Base-by-base conservation (phyloP, 2,329 filamentous ascomycete species). In the Tolypocladium amazonense region DNA sequence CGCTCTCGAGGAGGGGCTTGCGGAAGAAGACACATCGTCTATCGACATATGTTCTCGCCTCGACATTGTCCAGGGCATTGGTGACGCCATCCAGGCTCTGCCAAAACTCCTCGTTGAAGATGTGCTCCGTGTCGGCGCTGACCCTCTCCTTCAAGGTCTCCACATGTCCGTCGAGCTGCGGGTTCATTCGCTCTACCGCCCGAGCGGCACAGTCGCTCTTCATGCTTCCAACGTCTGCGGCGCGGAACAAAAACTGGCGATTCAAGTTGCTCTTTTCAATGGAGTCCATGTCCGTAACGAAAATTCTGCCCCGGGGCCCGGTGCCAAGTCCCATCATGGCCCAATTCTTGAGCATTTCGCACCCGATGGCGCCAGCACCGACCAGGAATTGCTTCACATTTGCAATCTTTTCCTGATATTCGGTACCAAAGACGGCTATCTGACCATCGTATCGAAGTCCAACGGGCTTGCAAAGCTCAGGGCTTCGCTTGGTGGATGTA, bases 281-380 rank as follows among this genome's bases (percentile, higher is more conserved):
- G 59, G 92, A 92, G 71, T 99, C 94, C 86, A 96, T 97, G 72
- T 99, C 94, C 18, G 95, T 97, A 56, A 99, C 89, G 61, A 80
- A 90, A 69, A 99, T 95, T 74, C 89, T 88, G 68, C 94, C 94
- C 56, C 92, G 84, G 3, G 91, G 90, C 4, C 94, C 94, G 54
- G 89, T 90, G 53, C 88, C 93, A 37, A 99, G 80, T 65, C 94
- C 94, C 73, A 97, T 96, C 92, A 99, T 95, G 41, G 95, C 93
- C 92, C 94, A 99, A 75, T 97, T 97, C 84, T 99, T 99, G 66
- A 99, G 79, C 89, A 97, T 99, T 72, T 99, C 94, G 70, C 94
- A 99, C 54, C 94, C 94, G 72, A 99, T 99, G 64, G 95, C 94
- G 68, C 94, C 94, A 55, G 94, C 91, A 66, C 94, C 94, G 60